Base-by-base conservation (phyloP, 2,329 filamentous ascomycete species). In the Rhinocladiella mackenziei region DNA sequence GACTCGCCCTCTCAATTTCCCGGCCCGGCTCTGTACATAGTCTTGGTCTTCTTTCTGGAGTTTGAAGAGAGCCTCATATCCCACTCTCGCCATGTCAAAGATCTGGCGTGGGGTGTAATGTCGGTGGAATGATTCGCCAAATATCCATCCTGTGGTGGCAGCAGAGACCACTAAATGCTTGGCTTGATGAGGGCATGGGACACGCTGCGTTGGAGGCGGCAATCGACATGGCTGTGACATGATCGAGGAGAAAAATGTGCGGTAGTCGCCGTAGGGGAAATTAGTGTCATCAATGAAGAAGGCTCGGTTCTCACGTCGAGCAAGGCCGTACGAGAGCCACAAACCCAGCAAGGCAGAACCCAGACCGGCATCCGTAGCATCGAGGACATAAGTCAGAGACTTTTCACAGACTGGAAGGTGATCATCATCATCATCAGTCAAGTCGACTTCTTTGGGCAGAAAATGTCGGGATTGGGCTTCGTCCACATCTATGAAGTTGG, bases 221-320 rank as follows among this genome's bases (percentile, higher is more conserved):
- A 83, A 79, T 5, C 76, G 73, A 62, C 88, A 94, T 17, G 69
- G 64, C 1, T 83, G 80, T 2, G 72, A 55, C 0, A 85, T 82
- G 14, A 36, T 42, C 2, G 78, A 67, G 33, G 77, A 68, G 64
- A 94, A 94, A 57, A 86, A 87, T 38, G 78, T 74, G 1, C 74
- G 75, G 59, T 86, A 94, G 39, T 75, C 73, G 7, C 88, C 88
- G 57, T 92, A 92, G 1, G 84, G 81, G 83, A 89, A 94, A 54
- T 83, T 75, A 5, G 83, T 80, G 64, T 94, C 88, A 57, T 94
- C 86, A 51, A 94, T 72, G 67, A 94, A 94, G 65, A 94, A 94
- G 1, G 80, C 73, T 17, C 87, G 74, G 10, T 77, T 78, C 61
- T 94, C 84, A 47, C 81, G 76, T 60, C 83, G 73, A 2, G 88